Evolutionary conservation across 805 yeast species (phyloP), one percentile per base, ranked within the genome.

Genomic region (Geotrichum ghanense): DNA sequence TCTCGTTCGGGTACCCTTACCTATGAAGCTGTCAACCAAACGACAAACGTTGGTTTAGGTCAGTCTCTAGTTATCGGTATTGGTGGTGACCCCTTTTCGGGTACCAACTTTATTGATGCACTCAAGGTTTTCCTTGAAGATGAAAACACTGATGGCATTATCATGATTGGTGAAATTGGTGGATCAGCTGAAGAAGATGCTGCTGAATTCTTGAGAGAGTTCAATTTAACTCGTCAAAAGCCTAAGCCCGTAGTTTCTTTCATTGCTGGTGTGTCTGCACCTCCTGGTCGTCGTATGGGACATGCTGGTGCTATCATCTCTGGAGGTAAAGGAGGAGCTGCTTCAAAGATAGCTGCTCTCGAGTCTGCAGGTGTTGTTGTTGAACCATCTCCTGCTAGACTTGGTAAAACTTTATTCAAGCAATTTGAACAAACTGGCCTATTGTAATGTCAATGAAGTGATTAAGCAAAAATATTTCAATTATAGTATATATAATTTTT

Each of bases 11-110:
- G 98, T 68, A 92, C 98, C 56, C 78, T 92, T 68, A 92, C 98
- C 57, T 92, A 92, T 71, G 98, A 92, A 75, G 98, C 98, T 48
- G 98, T 92, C 53, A 88, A 88, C 69, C 98, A 92, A 72, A 92
- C 98, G 59, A 92, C 98, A 54, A 70, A 78, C 61, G 95, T 87
- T 52, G 96, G 96, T 53, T 75, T 92, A 57, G 98, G 98, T 63
- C 98, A 92, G 75, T 76, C 94, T 46, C 76, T 92, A 56, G 98
- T 92, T 53, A 87, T 92, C 58, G 98, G 98, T 69, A 92, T 92
- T 81, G 98, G 98, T 69, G 98, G 98, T 75, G 98, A 92, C 70
- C 97, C 98, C 60, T 92, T 89, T 84, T 95, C 96, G 61, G 98
- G 98, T 69, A 90, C 98, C 58, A 92, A 87, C 76, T 92, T 92